These are phyloP conservation scores for Gentiana straminea DNA, from an alignment of 257 asterid genomes.

Conservation along the genomic window DNA sequence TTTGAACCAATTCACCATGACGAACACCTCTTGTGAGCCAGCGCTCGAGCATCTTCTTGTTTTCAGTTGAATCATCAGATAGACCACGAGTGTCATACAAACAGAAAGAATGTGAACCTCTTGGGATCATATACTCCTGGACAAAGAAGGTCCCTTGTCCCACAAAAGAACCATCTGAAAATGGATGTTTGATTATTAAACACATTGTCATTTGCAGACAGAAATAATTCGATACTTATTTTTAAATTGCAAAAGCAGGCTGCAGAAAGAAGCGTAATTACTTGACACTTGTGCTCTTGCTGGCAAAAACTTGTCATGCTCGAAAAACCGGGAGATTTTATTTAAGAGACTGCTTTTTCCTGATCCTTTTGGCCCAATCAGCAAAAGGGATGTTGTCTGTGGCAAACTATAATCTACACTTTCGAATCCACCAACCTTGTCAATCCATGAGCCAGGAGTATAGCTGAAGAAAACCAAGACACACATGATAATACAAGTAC, in stretches of 20 bases:
- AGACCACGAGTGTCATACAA: constrained; percentile 64
- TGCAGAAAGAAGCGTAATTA: constrained; percentile 5
- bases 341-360: constrained; percentile 85
- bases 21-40: constrained; percentile 72
- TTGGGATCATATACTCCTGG: constrained; percentile 56
- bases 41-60: constrained; percentile 22
- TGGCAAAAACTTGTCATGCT: constrained; percentile 29
- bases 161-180: constrained; percentile 32
- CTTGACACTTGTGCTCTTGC: constrained; percentile 77
- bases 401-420: constrained; percentile 28
- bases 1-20: constrained; percentile 49
- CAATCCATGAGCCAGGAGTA: constrained; percentile 63
- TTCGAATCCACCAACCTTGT: constrained; percentile 22
- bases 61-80: constrained; percentile 35
- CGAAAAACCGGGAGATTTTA: constrained; percentile 50
- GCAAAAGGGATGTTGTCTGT: constrained; percentile 37
- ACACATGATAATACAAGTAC: too few relatives aligned
- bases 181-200: not conserved
- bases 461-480: constrained; percentile 38
- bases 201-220: not conserved
- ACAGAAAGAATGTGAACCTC: constrained; percentile 44
- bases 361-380: constrained; percentile 69
- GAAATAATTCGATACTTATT: not conserved
- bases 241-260: not conserved
- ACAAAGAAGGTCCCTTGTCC: constrained; percentile 63